A percentile compares a stretch with the other conserved stretches of the same genome.
These are phyloP conservation scores for Boletus eberwhitei DNA, from an alignment of 768 basidiomycete genomes.

Conservation along the genomic window DNA sequence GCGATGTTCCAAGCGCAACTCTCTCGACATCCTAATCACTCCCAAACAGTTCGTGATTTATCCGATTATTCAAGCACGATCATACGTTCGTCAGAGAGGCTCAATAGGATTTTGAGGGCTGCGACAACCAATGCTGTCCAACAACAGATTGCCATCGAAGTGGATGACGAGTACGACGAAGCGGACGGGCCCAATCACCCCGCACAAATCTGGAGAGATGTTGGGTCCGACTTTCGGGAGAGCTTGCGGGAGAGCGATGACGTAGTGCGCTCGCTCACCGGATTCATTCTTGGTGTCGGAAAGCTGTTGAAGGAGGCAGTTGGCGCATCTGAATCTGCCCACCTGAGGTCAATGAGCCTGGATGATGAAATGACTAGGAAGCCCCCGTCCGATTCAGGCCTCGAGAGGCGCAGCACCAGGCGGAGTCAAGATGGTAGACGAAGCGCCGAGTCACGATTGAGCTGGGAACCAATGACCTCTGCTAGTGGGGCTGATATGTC, in stretches of 20 bases:
- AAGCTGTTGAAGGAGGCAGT: conserved; percentile 59
- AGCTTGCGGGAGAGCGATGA: conserved; percentile 73
- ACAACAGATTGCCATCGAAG: conserved; percentile 73
- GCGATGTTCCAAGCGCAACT: conserved; percentile 68
- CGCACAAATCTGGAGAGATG: conserved; percentile 61
- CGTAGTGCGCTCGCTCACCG: conserved; percentile 71
- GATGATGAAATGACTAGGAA: conserved; percentile 45
- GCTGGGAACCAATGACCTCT: conserved; percentile 39
- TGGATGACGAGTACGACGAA: conserved; percentile 43
- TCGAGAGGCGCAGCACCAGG: conserved; percentile 39
- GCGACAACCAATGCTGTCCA: conserved; percentile 62
- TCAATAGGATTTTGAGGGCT: conserved; percentile 58
- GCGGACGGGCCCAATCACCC: conserved; percentile 34
- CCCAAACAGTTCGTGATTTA: conserved; percentile 49
- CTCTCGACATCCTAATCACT: conserved; percentile 48
- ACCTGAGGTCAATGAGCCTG: conserved; percentile 51
- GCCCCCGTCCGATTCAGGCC: conserved; percentile 33
- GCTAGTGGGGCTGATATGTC: conserved; percentile 22
- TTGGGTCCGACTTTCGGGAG: conserved; percentile 73
- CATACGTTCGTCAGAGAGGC: conserved; percentile 60
- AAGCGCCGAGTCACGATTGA: conserved; percentile 47
- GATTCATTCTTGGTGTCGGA: conserved; percentile 72
- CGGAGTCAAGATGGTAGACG: conserved; percentile 54
- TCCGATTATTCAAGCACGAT: conserved; percentile 59
- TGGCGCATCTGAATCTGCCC: conserved; percentile 31